Evolutionary conservation across 2,329 filamentous ascomycete genomes (phyloP).

Genomic region (Emmonsiellopsis sp.): DNA sequence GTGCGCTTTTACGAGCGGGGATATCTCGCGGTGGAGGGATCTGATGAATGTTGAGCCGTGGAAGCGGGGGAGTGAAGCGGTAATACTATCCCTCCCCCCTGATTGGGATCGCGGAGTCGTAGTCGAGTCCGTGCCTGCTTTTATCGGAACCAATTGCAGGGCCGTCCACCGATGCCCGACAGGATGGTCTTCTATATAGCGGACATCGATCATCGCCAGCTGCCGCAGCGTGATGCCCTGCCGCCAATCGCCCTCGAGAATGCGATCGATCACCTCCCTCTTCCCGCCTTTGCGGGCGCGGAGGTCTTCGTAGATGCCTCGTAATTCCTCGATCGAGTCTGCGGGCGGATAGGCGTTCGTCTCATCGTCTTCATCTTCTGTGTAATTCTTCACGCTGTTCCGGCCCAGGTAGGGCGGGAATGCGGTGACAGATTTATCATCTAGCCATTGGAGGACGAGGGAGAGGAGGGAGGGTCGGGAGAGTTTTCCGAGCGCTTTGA

Average conservation of each 20-base stretch:
- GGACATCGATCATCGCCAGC: constrained; percentile 46
- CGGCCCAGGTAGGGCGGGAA: constrained; percentile 49
- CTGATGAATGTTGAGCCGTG: constrained; percentile 72
- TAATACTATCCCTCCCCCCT: constrained; percentile 17
- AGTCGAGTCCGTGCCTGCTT: constrained; percentile 10
- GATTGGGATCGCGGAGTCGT: constrained; percentile 8
- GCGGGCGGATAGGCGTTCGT: constrained; percentile 62
- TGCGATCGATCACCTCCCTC: constrained; percentile 46
- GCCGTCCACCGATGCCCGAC: constrained; percentile 43
- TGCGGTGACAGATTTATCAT: constrained; percentile 51
- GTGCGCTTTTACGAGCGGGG: constrained; percentile 73
- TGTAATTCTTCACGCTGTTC: constrained; percentile 10
- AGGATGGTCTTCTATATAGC: constrained; percentile 45
- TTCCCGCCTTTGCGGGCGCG: constrained; percentile 45
- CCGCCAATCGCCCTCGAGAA: constrained; percentile 49
- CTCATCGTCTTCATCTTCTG: constrained; percentile 47
- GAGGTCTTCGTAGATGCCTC: constrained; percentile 53
- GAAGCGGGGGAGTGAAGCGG: constrained; percentile 53
- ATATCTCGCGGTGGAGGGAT: constrained; percentile 62
- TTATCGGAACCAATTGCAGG: constrained; percentile 32
- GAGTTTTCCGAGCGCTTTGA: constrained; percentile 59
- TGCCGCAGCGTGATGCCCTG: constrained; percentile 46
- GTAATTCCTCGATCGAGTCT: constrained; percentile 55
- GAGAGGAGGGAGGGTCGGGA: constrained; percentile 63
- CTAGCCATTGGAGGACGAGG: constrained; percentile 68